Percentiles rank a stretch among this genome's conserved stretches.
Evolutionary conservation across 2,329 filamentous ascomycete genomes (phyloP).

Genomic region (Hypoxylon sp.): DNA sequence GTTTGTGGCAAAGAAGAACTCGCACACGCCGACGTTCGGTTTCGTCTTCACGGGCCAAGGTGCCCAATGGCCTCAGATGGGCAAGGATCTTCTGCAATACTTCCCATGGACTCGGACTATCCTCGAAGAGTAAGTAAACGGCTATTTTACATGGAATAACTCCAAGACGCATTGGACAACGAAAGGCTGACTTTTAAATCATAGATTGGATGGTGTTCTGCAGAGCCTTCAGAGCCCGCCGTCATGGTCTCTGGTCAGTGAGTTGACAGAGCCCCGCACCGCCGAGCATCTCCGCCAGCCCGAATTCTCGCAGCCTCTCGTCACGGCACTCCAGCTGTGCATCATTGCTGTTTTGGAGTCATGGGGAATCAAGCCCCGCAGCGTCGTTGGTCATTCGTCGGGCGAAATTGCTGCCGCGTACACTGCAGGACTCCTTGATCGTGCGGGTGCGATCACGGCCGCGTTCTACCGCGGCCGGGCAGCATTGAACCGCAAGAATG

Average conservation of each 20-base stretch:
- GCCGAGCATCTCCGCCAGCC: conserved; percentile 38
- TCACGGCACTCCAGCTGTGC: conserved; percentile 38
- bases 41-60: conserved; percentile 48
- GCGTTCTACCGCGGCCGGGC: conserved; percentile 41
- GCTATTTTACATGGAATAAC: neutral
- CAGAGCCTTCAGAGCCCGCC: conserved; percentile 29
- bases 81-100: conserved; percentile 23
- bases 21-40: conserved; percentile 1
- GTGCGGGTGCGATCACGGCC: conserved; percentile 26
- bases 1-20: conserved; percentile 5
- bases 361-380: conserved; percentile 24
- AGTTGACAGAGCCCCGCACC: conserved; percentile 40
- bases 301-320: conserved; percentile 43
- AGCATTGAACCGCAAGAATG: neutral
- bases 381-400: conserved; percentile 44
- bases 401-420: conserved; percentile 45
- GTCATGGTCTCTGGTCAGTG: conserved; percentile 42
- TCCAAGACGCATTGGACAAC: neutral
- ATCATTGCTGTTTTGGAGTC: conserved; percentile 23
- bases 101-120: conserved; percentile 24
- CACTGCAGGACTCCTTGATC: conserved; percentile 23
- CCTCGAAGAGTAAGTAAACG: conserved; percentile 19
- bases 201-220: conserved; percentile 39
- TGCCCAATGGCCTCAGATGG: conserved; percentile 48
- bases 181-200: neutral